phyloP scores from a whole-genome alignment of 805 yeast genomes.

The Candida bentonensis region DNA sequence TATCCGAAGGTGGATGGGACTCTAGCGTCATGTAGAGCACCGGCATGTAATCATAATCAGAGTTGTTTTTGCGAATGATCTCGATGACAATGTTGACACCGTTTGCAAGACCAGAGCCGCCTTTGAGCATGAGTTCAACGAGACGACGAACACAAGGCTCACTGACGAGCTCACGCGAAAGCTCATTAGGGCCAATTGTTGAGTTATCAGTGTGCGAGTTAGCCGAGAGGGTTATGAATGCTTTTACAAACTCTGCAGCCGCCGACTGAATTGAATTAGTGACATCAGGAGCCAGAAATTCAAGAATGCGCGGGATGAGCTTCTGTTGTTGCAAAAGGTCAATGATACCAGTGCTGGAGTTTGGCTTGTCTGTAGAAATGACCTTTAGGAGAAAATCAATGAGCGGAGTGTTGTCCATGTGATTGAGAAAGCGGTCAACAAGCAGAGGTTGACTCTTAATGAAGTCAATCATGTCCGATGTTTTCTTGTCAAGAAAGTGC shows the following conservation, averaged over 20 bases:
- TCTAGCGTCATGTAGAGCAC: slow-evolving; percentile 71
- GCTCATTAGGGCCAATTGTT: slow-evolving; percentile 89
- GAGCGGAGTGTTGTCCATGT: slow-evolving; percentile 83
- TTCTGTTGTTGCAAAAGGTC: slow-evolving; percentile 59
- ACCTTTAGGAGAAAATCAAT: slow-evolving; percentile 87
- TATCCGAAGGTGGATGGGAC: slow-evolving; percentile 80
- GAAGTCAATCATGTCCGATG: slow-evolving; percentile 62
- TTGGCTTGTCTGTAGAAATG: slow-evolving; percentile 86
- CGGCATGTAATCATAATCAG: slow-evolving; percentile 86
- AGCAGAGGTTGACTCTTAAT: slow-evolving; percentile 53
- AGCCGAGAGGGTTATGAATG: slow-evolving; percentile 86
- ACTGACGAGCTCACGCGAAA: slow-evolving; percentile 81
- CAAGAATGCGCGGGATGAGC: slow-evolving; percentile 58
- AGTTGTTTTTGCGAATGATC: slow-evolving; percentile 85
- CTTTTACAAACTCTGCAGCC: slow-evolving; percentile 89
- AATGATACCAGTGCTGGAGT: slow-evolving; percentile 75
- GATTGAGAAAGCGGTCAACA: slow-evolving; percentile 69
- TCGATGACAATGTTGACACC: slow-evolving; percentile 94
- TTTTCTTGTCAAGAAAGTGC: slow-evolving; percentile 75
- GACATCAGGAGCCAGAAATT: slow-evolving; percentile 52
- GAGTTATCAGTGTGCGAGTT: slow-evolving; percentile 82
- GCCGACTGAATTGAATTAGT: slow-evolving; percentile 74
- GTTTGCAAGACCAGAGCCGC: slow-evolving; percentile 77
- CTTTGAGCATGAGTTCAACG: slow-evolving; percentile 59
- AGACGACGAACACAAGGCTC: slow-evolving; percentile 50